Evolutionary conservation across 2,329 filamentous ascomycete genomes (phyloP).

Genomic region (Calycina marina): DNA sequence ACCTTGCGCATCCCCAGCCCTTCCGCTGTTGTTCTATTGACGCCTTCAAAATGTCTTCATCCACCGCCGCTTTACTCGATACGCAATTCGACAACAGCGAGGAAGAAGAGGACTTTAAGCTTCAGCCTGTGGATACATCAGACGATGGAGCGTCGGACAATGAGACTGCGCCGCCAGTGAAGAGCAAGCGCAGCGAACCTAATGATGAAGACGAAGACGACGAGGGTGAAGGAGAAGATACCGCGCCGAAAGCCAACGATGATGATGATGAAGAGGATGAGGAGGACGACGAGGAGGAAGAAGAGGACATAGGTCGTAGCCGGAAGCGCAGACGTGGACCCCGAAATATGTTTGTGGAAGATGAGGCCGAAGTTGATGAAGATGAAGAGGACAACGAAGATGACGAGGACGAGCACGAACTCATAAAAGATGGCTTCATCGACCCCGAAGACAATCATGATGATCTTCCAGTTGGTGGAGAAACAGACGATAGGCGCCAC

Average conservation of each 20-base stretch:
- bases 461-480: constrained; percentile 56
- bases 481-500: constrained; percentile 83
- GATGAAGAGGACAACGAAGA: constrained; percentile 79
- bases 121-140: constrained; percentile 56
- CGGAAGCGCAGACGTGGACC: constrained; percentile 65
- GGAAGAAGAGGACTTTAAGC: constrained; percentile 82
- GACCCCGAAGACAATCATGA: constrained; percentile 80
- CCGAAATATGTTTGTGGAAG: constrained; percentile 84
- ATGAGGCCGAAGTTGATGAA: constrained; percentile 93
- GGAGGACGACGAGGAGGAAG: constrained; percentile 50
- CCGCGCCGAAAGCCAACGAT: constrained; percentile 21
- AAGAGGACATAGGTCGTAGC: constrained; percentile 54
- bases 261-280: constrained; percentile 39
- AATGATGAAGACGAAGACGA: constrained; percentile 28
- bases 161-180: constrained; percentile 24
- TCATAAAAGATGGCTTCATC: constrained; percentile 64
- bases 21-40: background rate
- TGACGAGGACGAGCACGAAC: constrained; percentile 78
- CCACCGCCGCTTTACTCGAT: constrained; percentile 16
- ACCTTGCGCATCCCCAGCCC: background rate
- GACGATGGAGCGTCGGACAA: constrained; percentile 41
- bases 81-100: constrained; percentile 40
- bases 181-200: constrained; percentile 9
- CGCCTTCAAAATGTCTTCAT: constrained; percentile 9
- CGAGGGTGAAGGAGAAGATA: constrained; percentile 28